Evolutionary conservation across 1,284 basidiomycete species (phyloP), one percentile per base, ranked within the genome.

Genomic region (Apiotrichum gamsii): DNA sequence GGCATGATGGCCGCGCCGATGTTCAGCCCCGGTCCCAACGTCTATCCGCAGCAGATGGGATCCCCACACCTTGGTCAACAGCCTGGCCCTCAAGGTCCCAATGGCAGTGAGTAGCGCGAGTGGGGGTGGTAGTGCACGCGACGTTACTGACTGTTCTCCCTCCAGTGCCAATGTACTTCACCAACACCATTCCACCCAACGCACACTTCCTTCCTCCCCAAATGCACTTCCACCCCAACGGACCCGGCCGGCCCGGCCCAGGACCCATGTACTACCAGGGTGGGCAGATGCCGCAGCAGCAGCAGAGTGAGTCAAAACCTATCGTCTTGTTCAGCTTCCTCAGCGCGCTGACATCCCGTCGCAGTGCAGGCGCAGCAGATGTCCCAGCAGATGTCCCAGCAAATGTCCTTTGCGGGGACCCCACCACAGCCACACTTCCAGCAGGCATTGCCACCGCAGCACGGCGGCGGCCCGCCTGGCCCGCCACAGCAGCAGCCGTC

Each of bases 261-360:
- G 44, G 43, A 18, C 51, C 51, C 15, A 60, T 61, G 56, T 62
- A 49, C 45, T 64, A 56, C 44, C 54, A 47, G 21, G 45, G 35
- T 6, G 29, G 31, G 23, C 51, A 52, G 36, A 56, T 59, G 44
- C 43, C 55, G 43, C 31, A 20, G 38, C 62, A 61, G 24, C 67
- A 66, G 38, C 67, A 66, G 36, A 53, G 67, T 69, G 46, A 47
- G 65, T 62, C 14, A n/a, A 15, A n/a, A n/a, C n/a, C n/a, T n/a
- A n/a, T n/a, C n/a, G n/a, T n/a, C n/a, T n/a, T n/a, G n/a, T n/a
- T n/a, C n/a, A 28, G 25, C 25, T 28, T 6, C 6, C 11, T 28
- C 25, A 28, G 25, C 6, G n/a, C n/a, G 25, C 11, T 28, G 25
- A 28, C 25, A 28, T 28, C 38, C n/a, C 24, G 13, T 14, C 5